Evolutionary conservation across 371 early-diverging fungal genomes (phyloP), one percentile per base, ranked within the genome.

Genomic region (Syncephalastrum monosporum): DNA sequence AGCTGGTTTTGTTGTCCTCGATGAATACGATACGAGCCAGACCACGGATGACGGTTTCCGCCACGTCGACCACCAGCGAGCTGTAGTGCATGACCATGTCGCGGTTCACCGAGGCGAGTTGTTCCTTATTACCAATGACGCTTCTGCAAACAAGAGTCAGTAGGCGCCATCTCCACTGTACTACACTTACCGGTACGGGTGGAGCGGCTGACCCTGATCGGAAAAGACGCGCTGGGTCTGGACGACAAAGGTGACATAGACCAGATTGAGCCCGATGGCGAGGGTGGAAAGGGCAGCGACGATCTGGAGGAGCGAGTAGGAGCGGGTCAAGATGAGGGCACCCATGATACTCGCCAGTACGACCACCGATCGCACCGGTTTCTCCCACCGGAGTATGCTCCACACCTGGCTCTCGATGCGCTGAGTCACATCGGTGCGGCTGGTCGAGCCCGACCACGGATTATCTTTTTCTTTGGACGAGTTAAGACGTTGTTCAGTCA

Each of bases 11-110:
- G 14, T 61, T 72, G 46, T 77, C 61, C 56, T 77, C 72, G 50
- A 77, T 60, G 38, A 77, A 66, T 1, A 77, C 70, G 50, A 77
- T 70, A 41, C 74, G 72, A 25, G 74, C 69, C 5, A 77, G 57
- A 23, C 63, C 68, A 19, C 68, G 69, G 17, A 69, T 61, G 5
- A 70, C 24, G 1, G 68, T 71, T 21, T 77, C 77, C 8, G 64
- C 53, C n/a, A 77, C 50, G 16, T 72, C 72, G 16, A 63, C 64
- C 10, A 62, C 29, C 3, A 76, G 25, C n/a, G 63, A 67, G 23
- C 69, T 56, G 42, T 69, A 74, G 38, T 66, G 70, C 19, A 61
- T 47, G 7, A 73, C 64, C 23, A 63, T 59, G 16, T 59, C 49
- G 29, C 62, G 61, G 46, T 74, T 59, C 47, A 72, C 59, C 8